Evolutionary conservation across 129 eudicot genomes (phyloP).

Genomic region (Flaveria linearis): DNA sequence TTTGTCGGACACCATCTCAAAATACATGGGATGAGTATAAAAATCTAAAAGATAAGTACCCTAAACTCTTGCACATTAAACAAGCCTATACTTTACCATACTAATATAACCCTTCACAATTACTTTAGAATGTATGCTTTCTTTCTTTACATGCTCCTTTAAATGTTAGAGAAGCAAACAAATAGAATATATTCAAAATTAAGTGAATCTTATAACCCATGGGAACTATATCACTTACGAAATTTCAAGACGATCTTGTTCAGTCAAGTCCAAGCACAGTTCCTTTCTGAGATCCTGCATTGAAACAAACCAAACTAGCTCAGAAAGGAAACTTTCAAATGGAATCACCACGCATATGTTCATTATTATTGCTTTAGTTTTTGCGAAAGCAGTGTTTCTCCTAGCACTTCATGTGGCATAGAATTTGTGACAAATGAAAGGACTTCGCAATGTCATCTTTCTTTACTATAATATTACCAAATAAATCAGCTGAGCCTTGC

Average conservation of each 20-base stretch:
- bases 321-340: background rate
- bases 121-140: background rate
- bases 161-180: background rate
- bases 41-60: too few species aligned
- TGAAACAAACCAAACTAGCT: conserved; percentile 19
- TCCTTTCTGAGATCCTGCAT: conserved; percentile 40
- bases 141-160: conserved; percentile 8
- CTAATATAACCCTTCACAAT: too few species aligned
- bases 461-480: background rate
- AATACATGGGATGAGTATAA: too few species aligned
- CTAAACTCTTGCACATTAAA: too few species aligned
- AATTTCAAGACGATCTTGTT: conserved; percentile 29
- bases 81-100: too few species aligned
- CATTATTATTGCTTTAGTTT: conserved; percentile 8
- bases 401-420: background rate
- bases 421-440: conserved; percentile 11
- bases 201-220: background rate
- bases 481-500: background rate
- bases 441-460: background rate
- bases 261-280: conserved; percentile 28
- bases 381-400: conserved; percentile 6
- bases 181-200: background rate
- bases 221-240: conserved; percentile 21
- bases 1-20: too few species aligned
- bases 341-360: conserved; percentile 13